Conservation (phyloP, 768 basidiomycete species). For the Hirschioporus abietinus region DNA sequence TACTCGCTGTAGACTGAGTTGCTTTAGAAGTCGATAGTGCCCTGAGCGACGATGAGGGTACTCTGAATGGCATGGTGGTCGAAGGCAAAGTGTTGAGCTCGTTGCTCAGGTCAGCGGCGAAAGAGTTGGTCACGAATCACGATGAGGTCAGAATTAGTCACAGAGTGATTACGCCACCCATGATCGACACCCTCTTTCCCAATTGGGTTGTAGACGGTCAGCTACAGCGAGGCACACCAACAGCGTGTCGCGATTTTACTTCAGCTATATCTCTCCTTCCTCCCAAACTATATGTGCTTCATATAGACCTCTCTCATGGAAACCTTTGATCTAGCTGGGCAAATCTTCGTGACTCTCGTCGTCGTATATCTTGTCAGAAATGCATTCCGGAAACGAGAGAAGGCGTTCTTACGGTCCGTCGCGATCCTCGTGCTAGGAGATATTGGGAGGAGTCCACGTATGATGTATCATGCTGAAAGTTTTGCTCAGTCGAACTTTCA, state of each 20-base stretch:
- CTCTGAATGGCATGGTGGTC: not conserved
- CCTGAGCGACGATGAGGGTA: not conserved
- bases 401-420: constrained; percentile 55
- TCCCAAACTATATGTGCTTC: not conserved
- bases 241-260: not conserved
- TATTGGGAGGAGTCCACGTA: constrained; percentile 91
- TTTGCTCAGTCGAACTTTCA: constrained; percentile 76
- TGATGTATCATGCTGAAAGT: constrained; percentile 98
- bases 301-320: not conserved
- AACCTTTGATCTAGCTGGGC: not conserved
- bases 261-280: not conserved
- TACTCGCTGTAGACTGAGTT: not conserved
- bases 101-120: not conserved
- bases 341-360: not conserved
- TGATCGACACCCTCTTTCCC: not conserved
- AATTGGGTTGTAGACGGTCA: not conserved
- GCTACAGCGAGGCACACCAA: not conserved
- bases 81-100: not conserved
- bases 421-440: constrained; percentile 92
- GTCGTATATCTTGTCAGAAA: constrained; percentile 1
- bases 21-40: not conserved
- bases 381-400: constrained; percentile 1
- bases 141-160: not conserved
- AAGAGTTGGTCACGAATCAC: not conserved
- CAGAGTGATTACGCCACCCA: not conserved